Evolutionary conservation across 176 grass and related monocot species (phyloP), one percentile per base, ranked within the genome.

Genomic region (Canna indica): DNA sequence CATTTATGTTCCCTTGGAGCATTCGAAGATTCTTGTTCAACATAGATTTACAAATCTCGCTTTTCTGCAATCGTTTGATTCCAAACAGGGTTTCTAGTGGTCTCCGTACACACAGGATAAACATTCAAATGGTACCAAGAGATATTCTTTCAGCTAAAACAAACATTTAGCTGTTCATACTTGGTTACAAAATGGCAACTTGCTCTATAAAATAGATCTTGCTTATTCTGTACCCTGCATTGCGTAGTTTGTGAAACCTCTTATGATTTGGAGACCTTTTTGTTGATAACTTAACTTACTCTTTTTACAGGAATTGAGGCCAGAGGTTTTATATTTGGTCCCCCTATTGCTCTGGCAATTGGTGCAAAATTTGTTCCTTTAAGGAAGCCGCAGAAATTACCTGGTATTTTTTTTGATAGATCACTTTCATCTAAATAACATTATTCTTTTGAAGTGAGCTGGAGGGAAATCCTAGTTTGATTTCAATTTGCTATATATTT

Each of bases 271-370:
- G 10, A 26, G 22, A 28, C 22, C 6, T 3, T 58, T 18, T 11
- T 33, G 18, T 24, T 66, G 2, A 66, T 66, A 12, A 12, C 47
- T n/a, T 26, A 75, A 6, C 61, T 46, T 26, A n/a, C 16, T 70
- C 25, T 56, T 73, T 65, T 7, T 31, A 7, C 42, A 88, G 85
- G 85, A 50, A 74, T 88, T 39, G 85, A 88, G 74, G 81, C 85
- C 53, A 84, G 85, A 67, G 85, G 85, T 41, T 88, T 88, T 61
- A 81, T 88, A 71, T 88, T 88, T 53, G 85, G 85, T 53, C 81
- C 85, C 68, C 36, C 85, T 31, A 88, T 88, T 71, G 85, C 85
- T 52, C 64, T 88, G 4, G 85, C 85, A 50, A 88, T 88, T 68
- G 85, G 85, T 59, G 81, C 85, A 50, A 88, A 88, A 42, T 88